Evolutionary conservation across 2,329 filamentous ascomycete genomes (phyloP), one percentile per base, ranked within the genome.

Genomic region (Exophiala phaeomuriformis): DNA sequence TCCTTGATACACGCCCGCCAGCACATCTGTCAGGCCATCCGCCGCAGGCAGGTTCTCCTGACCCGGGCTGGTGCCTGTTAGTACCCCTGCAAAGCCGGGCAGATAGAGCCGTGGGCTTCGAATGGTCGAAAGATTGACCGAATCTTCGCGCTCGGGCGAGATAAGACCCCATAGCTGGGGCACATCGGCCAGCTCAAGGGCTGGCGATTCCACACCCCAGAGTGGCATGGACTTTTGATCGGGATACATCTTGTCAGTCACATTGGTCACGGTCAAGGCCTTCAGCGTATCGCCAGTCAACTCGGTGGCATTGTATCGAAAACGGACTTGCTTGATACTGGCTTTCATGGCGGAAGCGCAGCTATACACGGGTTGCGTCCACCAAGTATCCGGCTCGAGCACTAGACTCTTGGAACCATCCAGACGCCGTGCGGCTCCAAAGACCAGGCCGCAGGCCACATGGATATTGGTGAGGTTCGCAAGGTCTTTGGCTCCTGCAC

Each of bases 281-380:
- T 63, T 59, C 0, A 77, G 55, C 4, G 61, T 65, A 8, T 65
- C 59, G 0, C 71, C 74, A 2, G 69, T 40, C 27, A 10, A 7
- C 30, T 39, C n/a, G 2, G 59, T 60, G 9, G 42, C 70, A 55
- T 77, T 77, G 57, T 65, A 69, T 1, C 62, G 56, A 55, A 78
- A 76, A 0, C 63, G 62, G 4, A 75, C 72, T 0, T 69, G 72
- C 57, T 77, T 77, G 52, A 78, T 67, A 1, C 66, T 69, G 2
- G 75, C 74, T 46, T 70, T 70, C 2, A 71, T 57, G 0, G 71
- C 62, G 0, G 68, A 69, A 1, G 73, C 72, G 56, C 75, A 78
- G 0, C 67, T 65, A 53, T 76, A 75, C 0, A 77, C 52, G 0
- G 72, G 68, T 3, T 69, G 61, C 1, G 69, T 68, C 74, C 74